Evolutionary conservation across 2,329 filamentous ascomycete species (phyloP).

Genomic region (Aureobasidium sp.): DNA sequence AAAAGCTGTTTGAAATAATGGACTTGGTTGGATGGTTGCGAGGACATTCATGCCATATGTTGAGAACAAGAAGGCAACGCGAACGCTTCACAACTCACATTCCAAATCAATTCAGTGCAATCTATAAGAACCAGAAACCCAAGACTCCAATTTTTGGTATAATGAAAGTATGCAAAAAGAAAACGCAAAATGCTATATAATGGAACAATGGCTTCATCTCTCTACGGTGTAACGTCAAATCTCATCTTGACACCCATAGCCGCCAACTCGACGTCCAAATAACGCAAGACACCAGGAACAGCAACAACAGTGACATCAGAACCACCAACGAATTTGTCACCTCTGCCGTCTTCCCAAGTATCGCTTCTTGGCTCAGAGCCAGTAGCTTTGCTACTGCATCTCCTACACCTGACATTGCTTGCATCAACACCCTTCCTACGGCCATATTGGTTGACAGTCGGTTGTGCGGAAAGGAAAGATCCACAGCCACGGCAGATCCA

Average conservation of each 20-base stretch:
- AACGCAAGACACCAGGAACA: conserved; percentile 86
- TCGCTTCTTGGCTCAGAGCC: conserved; percentile 42
- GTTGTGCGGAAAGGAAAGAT: conserved; percentile 82
- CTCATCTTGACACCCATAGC: conserved; percentile 96
- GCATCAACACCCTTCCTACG: conserved; percentile 24
- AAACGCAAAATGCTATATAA: conserved; percentile 8
- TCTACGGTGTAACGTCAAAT: conserved; percentile 63
- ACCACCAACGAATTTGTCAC: conserved; percentile 76
- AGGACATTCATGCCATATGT: background rate
- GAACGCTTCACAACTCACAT: background rate
- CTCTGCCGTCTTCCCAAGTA: conserved; percentile 84
- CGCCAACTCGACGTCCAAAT: conserved; percentile 87
- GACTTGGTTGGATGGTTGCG: background rate
- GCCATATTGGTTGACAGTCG: conserved; percentile 51
- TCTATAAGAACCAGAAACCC: background rate
- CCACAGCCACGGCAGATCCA: conserved; percentile 89
- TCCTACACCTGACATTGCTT: conserved; percentile 29
- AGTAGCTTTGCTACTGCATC: conserved; percentile 29
- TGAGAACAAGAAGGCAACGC: background rate
- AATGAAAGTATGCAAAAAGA: too few relatives aligned
- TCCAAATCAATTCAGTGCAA: background rate
- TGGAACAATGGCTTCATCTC: background rate
- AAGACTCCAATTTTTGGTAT: conserved; percentile 17
- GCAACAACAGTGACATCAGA: conserved; percentile 87
- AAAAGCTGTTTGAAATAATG: too few relatives aligned